Evolutionary conservation across 345 rosid genomes (phyloP).

Genomic region (Punica granatum): DNA sequence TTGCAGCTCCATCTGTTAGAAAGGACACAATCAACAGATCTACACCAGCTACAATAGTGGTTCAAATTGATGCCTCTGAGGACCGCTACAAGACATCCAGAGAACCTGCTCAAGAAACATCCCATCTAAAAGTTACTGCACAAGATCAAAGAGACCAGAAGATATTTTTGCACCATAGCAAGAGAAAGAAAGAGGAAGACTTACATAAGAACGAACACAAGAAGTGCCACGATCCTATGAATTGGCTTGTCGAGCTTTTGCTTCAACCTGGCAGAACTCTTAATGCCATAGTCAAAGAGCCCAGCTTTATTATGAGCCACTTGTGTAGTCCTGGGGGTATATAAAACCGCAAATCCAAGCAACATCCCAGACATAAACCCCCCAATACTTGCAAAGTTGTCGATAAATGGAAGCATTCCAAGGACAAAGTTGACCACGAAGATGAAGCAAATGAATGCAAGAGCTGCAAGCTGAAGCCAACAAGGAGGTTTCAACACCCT

Average conservation of each 20-base stretch:
- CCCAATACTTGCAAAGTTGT: conserved; percentile 68
- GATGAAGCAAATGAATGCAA: conserved; percentile 37
- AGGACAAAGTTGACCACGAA: conserved; percentile 42
- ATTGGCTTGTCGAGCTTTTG: conserved; percentile 66
- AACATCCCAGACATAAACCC: conserved; percentile 70
- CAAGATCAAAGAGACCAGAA: neutral
- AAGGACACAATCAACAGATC: conserved; percentile 60
- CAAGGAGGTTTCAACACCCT: conserved; percentile 2
- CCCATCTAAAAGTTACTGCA: conserved; percentile 2
- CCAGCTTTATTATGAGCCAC: conserved; percentile 37
- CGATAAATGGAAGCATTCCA: conserved; percentile 67
- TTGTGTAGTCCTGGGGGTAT: conserved; percentile 48
- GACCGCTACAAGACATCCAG: conserved; percentile 40
- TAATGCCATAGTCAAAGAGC: conserved; percentile 33
- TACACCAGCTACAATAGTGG: conserved; percentile 63
- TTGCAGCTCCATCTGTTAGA: conserved; percentile 70
- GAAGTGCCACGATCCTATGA: conserved; percentile 47
- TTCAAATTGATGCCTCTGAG: conserved; percentile 44
- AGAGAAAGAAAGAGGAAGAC: conserved; percentile 17
- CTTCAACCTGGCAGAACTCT: conserved; percentile 36
- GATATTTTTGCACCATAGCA: neutral
- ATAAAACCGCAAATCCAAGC: conserved; percentile 61
- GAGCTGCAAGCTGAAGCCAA: conserved; percentile 53
- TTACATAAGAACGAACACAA: conserved; percentile 51
- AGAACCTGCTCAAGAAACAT: conserved; percentile 28